phyloP scores from a whole-genome alignment of 345 rosid genomes.

The Eucalyptus sp. region DNA sequence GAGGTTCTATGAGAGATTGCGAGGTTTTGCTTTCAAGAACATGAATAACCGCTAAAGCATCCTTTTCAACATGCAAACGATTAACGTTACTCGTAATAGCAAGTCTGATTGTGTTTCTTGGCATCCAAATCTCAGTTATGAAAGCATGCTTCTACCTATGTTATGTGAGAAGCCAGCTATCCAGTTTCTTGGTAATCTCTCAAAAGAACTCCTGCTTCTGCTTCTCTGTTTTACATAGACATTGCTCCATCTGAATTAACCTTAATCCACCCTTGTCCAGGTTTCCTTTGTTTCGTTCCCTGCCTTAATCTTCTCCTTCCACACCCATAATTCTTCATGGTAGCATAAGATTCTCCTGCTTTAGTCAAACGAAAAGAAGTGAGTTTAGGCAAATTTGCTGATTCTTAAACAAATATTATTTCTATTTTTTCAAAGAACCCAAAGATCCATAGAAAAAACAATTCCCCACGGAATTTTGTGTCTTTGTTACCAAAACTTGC shows the following conservation, averaged over 20 bases:
- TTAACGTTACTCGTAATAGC: background rate
- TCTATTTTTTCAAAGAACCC: background rate
- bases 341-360: background rate
- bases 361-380: background rate
- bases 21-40: background rate
- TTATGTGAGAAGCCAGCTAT: background rate
- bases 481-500: background rate
- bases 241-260: background rate
- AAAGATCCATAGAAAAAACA: background rate
- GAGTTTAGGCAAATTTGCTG: background rate
- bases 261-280: background rate
- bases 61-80: background rate
- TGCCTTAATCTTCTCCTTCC: background rate
- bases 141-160: background rate
- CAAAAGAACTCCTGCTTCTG: background rate
- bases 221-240: background rate
- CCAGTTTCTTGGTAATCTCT: background rate
- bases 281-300: background rate
- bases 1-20: background rate
- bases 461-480: background rate
- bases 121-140: background rate
- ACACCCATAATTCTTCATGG: background rate
- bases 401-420: background rate
- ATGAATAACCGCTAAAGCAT: background rate
- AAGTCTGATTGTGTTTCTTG: background rate